Evolutionary conservation across 192 early-diverging fungal species (phyloP).

Genomic region (Rhizophagus prolifer): DNA sequence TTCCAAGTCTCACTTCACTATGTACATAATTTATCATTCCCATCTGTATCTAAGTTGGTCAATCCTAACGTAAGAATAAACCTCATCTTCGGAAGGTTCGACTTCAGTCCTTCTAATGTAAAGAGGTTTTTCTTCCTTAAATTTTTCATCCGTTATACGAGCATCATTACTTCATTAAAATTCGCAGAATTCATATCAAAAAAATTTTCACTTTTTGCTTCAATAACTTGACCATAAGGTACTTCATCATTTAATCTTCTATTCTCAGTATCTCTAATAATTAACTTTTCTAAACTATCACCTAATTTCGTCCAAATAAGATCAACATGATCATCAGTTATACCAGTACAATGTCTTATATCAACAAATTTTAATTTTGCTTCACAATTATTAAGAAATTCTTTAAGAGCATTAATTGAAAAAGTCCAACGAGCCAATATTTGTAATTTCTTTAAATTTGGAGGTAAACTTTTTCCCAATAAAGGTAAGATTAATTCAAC

Average conservation of each 20-base stretch:
- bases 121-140: neutral
- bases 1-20: no score
- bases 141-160: neutral
- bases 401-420: neutral
- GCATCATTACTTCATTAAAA: neutral
- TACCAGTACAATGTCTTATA: conserved; percentile 4
- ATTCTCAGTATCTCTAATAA: neutral
- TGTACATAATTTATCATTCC: neutral
- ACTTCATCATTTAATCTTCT: neutral
- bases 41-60: conserved; percentile 2
- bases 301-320: neutral
- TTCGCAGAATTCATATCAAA: neutral
- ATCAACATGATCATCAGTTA: neutral
- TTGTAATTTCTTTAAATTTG: conserved; percentile 4
- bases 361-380: conserved; percentile 4
- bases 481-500: conserved; percentile 1
- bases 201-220: neutral
- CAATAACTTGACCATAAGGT: neutral
- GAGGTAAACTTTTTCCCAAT: conserved; percentile 9
- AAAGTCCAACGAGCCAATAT: neutral
- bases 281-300: conserved; percentile 8
- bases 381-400: neutral
- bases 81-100: neutral
- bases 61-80: neutral
- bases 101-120: neutral